Percentiles rank a stretch among this genome's conserved stretches.
Evolutionary conservation across 2,329 filamentous ascomycete genomes (phyloP).

Genomic region (Aureobasidium leucospermi): DNA sequence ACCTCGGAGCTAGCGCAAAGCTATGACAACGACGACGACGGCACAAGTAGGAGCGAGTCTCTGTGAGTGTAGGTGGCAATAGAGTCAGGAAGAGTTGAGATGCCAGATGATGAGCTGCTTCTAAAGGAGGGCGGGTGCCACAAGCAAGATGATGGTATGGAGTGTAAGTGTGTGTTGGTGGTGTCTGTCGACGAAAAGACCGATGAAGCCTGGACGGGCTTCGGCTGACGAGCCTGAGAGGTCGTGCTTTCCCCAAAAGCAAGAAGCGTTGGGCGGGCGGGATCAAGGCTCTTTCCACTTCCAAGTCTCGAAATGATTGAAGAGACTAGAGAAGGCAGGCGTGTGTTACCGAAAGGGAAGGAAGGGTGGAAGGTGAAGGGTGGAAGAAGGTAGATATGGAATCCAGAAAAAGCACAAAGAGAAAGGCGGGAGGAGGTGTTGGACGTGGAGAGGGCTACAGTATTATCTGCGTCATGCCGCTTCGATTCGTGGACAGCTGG

Average conservation of each 20-base stretch:
- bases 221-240: constrained; percentile 2
- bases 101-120: constrained; percentile 12
- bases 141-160: constrained; percentile 10
- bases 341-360: constrained; percentile 14
- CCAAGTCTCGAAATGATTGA: constrained; percentile 12
- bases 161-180: constrained; percentile 3
- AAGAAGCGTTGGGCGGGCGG: constrained; percentile 9
- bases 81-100: constrained; percentile 11
- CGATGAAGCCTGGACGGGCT: constrained; percentile 9
- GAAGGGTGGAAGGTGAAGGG: constrained; percentile 11
- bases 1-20: constrained; percentile 12
- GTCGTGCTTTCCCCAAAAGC: constrained; percentile 17
- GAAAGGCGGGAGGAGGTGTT: constrained; percentile 14
- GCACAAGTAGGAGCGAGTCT: background rate
- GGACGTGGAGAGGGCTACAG: constrained; percentile 9
- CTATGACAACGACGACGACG: constrained; percentile 11
- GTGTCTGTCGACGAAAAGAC: constrained; percentile 7
- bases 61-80: constrained; percentile 11
- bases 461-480: background rate
- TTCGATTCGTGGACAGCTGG: constrained; percentile 14
- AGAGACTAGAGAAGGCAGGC: background rate
- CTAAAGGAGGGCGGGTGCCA: constrained; percentile 9
- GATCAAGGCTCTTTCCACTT: background rate
- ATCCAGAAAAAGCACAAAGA: constrained; percentile 8
- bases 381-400: constrained; percentile 2